phyloP scores from a whole-genome alignment of 78 protist genomes.

The Guillardia theta region DNA sequence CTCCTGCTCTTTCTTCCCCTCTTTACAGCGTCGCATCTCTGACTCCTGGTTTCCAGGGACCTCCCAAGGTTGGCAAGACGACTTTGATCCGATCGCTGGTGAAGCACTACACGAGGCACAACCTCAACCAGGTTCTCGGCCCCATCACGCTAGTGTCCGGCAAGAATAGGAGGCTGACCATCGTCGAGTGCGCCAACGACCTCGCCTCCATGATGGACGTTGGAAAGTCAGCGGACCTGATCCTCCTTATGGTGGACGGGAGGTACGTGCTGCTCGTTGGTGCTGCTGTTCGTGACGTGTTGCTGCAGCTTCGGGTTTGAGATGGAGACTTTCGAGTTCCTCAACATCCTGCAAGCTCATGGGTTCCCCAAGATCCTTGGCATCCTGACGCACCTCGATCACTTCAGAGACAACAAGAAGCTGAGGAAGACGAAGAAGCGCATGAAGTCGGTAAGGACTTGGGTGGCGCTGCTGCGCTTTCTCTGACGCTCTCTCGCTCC shows the following conservation, averaged over 20 bases:
- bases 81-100: slow-evolving; percentile 94
- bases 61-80: slow-evolving; percentile 86
- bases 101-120: slow-evolving; percentile 87
- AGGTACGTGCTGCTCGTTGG: not conserved
- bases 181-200: slow-evolving; percentile 95
- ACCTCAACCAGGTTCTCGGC: slow-evolving; percentile 81
- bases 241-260: slow-evolving; percentile 94
- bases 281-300: not conserved
- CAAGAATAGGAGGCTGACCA: slow-evolving; percentile 86
- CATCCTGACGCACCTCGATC: slow-evolving; percentile 96
- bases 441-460: slow-evolving; percentile 63
- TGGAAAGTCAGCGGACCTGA: slow-evolving; percentile 96
- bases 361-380: slow-evolving; percentile 98
- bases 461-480: not conserved
- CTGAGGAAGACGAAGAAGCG: slow-evolving; percentile 82
- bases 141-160: slow-evolving; percentile 88
- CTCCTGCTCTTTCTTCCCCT: not conserved
- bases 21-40: not conserved
- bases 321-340: slow-evolving; percentile 99
- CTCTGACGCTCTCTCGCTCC: not conserved
- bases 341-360: slow-evolving; percentile 94
- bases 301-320: slow-evolving; percentile 86
- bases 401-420: slow-evolving; percentile 70
- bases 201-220: slow-evolving; percentile 95
- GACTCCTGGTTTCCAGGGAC: not conserved